Evolutionary conservation across 176 grass and related monocot species (phyloP).

Genomic region (Bolboschoenus planiculmis): DNA sequence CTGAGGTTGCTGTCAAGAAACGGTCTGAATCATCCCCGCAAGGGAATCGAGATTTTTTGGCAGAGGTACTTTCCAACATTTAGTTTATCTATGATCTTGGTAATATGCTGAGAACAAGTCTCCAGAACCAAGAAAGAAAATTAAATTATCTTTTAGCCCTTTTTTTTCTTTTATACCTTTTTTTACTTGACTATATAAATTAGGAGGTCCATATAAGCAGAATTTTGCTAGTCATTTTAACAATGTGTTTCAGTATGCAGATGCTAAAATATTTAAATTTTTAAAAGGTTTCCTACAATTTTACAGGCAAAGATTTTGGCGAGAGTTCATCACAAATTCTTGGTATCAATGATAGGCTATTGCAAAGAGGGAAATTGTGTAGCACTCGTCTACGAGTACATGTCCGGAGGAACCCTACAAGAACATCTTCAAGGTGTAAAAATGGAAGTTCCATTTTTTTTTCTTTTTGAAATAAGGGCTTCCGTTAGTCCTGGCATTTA

Average conservation of each 20-base stretch:
- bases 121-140: not conserved
- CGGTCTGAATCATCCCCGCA: constrained; percentile 33
- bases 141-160: no score
- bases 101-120: not conserved
- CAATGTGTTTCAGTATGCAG: not conserved
- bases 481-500: no score
- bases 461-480: not conserved
- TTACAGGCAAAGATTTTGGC: constrained; percentile 48
- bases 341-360: constrained; percentile 64
- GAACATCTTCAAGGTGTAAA: constrained; percentile 36
- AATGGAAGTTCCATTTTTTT: not conserved
- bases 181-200: not conserved
- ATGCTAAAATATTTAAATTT: not conserved
- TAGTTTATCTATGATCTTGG: not conserved
- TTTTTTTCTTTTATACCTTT: not conserved
- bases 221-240: not conserved
- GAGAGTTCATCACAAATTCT: constrained; percentile 62
- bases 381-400: constrained; percentile 60
- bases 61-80: constrained; percentile 42
- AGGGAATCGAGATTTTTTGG: constrained; percentile 50
- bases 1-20: constrained; percentile 65
- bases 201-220: not conserved
- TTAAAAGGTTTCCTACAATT: not conserved
- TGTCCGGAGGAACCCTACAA: constrained; percentile 45
- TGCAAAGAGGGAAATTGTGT: constrained; percentile 48